phyloP scores from a whole-genome alignment of 139 green algal species.

The Chlamydomonas sp. region DNA sequence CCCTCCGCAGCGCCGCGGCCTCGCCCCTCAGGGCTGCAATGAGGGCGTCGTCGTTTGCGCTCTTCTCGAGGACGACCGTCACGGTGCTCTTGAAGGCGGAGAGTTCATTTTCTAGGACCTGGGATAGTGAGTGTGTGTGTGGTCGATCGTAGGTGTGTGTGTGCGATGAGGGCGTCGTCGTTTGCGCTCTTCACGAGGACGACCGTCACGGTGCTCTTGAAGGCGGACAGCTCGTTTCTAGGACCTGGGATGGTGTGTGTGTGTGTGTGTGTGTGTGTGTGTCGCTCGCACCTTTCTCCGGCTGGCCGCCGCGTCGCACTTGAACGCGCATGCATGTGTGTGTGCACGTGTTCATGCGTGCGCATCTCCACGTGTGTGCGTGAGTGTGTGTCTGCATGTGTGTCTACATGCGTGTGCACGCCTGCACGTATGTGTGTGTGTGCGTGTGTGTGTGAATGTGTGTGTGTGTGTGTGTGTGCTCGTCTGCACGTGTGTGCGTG shows the following conservation, averaged over 20 bases:
- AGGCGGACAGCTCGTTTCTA: constrained; percentile 35
- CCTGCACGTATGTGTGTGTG: background rate
- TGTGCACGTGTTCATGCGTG: background rate
- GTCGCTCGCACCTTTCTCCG: too few relatives aligned
- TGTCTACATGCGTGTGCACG: background rate
- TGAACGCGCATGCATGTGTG: background rate
- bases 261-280: too few relatives aligned
- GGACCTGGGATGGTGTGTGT: constrained; percentile 25
- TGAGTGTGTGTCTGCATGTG: background rate
- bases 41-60: constrained; percentile 52
- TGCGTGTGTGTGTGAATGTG: background rate
- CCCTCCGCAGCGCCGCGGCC: too few relatives aligned
- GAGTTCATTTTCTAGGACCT: constrained; percentile 45
- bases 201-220: constrained; percentile 23
- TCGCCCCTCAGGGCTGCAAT: too few relatives aligned
- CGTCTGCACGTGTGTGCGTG: background rate
- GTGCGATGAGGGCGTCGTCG: constrained; percentile 58
- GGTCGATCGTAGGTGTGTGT: too few relatives aligned
- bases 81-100: constrained; percentile 7
- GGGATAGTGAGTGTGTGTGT: too few relatives aligned
- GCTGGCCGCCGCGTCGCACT: too few relatives aligned
- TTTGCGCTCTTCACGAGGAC: constrained; percentile 55
- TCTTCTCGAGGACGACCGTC: constrained; percentile 53
- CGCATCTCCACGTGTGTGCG: background rate
- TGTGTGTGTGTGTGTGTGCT: background rate